Conservation (phyloP, 495 filamentous ascomycete species). For the Bryoglossum gracile region DNA sequence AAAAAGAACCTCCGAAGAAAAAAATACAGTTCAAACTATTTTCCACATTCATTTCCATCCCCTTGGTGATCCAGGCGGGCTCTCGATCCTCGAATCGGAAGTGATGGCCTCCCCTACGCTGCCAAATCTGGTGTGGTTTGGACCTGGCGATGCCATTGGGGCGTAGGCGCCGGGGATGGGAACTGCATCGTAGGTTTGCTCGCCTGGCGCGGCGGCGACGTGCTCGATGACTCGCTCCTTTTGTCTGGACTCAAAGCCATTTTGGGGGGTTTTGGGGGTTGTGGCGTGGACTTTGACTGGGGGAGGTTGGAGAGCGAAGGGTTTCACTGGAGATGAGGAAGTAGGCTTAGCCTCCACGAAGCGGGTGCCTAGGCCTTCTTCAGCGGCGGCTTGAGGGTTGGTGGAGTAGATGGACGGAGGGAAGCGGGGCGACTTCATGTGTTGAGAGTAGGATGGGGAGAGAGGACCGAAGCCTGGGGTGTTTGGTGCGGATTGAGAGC, state of each 20-base stretch:
- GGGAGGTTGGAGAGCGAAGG: constrained; percentile 80
- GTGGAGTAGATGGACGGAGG: constrained; percentile 38
- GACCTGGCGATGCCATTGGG: constrained; percentile 18
- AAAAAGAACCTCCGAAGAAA: constrained; percentile 16
- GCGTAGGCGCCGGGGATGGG: constrained; percentile 59
- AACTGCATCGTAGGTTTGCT: constrained; percentile 59
- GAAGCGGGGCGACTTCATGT: constrained; percentile 45
- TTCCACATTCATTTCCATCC: constrained; percentile 14
- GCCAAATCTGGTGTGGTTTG: constrained; percentile 21
- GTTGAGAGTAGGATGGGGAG: constrained; percentile 40
- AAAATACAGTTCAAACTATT: constrained; percentile 6
- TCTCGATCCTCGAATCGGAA: constrained; percentile 31
- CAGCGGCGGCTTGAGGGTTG: constrained; percentile 30
- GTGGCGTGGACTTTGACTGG: constrained; percentile 69
- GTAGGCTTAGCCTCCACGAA: constrained; percentile 44
- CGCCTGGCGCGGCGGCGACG: constrained; percentile 50
- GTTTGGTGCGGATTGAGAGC: constrained; percentile 87
- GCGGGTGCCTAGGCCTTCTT: constrained; percentile 34
- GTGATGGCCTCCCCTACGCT: constrained; percentile 32
- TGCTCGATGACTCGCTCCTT: constrained; percentile 29
- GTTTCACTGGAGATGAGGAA: constrained; percentile 36
- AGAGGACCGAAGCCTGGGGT: constrained; percentile 77
- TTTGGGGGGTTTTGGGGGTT: constrained; percentile 34
- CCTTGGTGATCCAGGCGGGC: constrained; percentile 33
- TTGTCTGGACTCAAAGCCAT: constrained; percentile 20